Evolutionary conservation across 164 flowering plant genomes (phyloP).

Genomic region (Warburgia ugandensis): DNA sequence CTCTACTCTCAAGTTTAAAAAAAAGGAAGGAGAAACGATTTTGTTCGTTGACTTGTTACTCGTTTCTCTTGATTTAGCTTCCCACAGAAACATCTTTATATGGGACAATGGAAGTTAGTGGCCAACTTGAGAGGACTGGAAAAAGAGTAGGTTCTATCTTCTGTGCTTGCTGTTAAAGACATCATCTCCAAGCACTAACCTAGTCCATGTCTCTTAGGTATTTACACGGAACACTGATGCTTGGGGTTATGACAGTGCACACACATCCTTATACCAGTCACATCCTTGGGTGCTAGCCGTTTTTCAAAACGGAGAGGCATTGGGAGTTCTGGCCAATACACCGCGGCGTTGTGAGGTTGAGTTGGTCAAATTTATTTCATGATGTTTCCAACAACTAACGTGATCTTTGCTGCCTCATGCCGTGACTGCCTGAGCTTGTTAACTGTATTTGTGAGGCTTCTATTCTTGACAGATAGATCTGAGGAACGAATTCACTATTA

Average conservation of each 20-base stretch:
- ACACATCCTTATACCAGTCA: slow-evolving; percentile 87
- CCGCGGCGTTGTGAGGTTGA: slow-evolving; percentile 89
- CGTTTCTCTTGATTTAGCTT: slow-evolving; percentile 34
- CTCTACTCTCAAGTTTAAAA: not conserved
- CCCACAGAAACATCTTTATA: slow-evolving; percentile 75
- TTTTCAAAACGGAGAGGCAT: slow-evolving; percentile 77
- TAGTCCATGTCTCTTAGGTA: slow-evolving; percentile 32
- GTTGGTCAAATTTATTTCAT: too few relatives aligned
- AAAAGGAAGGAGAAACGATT: not conserved
- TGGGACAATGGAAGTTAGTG: slow-evolving; percentile 94
- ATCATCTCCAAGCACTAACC: too few relatives aligned
- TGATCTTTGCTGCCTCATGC: too few relatives aligned
- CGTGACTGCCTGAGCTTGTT: too few relatives aligned
- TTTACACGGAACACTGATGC: slow-evolving; percentile 91
- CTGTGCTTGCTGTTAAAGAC: too few relatives aligned
- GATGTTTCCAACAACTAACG: too few relatives aligned
- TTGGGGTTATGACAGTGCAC: slow-evolving; percentile 80
- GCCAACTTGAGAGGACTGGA: slow-evolving; percentile 88
- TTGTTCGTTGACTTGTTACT: slow-evolving; percentile 1
- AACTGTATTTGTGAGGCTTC: not conserved
- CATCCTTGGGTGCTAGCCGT: slow-evolving; percentile 96
- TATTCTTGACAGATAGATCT: slow-evolving; percentile 60
- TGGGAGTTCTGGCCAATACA: slow-evolving; percentile 91
- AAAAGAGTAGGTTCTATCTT: slow-evolving; percentile 48
- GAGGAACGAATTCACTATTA: slow-evolving; percentile 52